Conservation (phyloP, 139 green algal genomes). For the Chlamydomonas sp. region DNA sequence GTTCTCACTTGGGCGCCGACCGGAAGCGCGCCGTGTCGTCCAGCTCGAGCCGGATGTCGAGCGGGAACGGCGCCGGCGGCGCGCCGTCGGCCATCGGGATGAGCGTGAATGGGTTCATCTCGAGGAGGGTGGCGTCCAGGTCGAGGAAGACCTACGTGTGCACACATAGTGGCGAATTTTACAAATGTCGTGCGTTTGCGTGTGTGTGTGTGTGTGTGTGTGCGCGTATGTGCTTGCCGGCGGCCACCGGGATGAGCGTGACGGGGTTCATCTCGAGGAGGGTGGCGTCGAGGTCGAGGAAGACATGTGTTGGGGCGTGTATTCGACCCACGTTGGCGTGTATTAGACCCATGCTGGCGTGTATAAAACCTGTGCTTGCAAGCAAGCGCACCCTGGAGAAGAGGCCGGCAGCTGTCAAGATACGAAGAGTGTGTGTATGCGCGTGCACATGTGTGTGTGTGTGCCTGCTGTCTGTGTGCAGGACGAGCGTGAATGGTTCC, state of each 20-base stretch:
- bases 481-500: constrained; percentile 7
- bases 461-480: not conserved
- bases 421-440: not conserved
- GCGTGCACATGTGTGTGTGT: not conserved
- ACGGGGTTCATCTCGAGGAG: constrained; percentile 96
- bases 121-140: constrained; percentile 81
- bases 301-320: too few relatives aligned
- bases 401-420: too few relatives aligned
- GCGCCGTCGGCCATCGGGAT: not conserved
- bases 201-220: too few relatives aligned
- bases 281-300: constrained; percentile 77
- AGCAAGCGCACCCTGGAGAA: too few relatives aligned
- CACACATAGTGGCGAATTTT: too few relatives aligned
- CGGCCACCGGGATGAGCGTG: constrained; percentile 41
- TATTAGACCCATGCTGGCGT: too few relatives aligned
- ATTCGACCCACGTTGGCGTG: too few relatives aligned
- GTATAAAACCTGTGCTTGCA: too few relatives aligned
- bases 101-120: constrained; percentile 95
- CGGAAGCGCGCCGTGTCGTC: constrained; percentile 88
- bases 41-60: constrained; percentile 78
- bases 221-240: too few relatives aligned
- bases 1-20: constrained; percentile 3
- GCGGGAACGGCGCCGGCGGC: constrained; percentile 41
- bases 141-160: constrained; percentile 56
- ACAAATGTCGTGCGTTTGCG: constrained; percentile 10